Percentiles rank a stretch among this genome's conserved stretches.
Conservation (phyloP, 805 yeast species). For the Dipodascopsis uninucleata region DNA sequence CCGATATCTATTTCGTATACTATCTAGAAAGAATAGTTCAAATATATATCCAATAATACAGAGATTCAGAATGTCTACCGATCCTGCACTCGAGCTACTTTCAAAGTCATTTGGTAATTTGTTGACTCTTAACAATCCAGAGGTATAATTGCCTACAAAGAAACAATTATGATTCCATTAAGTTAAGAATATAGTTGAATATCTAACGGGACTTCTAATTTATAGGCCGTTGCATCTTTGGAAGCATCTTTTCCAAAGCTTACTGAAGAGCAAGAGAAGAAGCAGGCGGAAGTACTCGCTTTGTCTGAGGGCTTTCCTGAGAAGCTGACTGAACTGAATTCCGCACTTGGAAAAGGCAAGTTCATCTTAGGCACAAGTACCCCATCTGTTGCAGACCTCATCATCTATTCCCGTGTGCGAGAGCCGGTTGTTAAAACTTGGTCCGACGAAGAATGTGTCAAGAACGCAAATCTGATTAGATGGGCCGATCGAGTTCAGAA, state of each 20-base stretch:
- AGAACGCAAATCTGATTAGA: slow-evolving; percentile 79
- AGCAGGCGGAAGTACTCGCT: slow-evolving; percentile 74
- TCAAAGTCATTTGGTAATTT: slow-evolving; percentile 24
- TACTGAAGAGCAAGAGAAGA: slow-evolving; percentile 56
- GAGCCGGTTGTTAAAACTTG: slow-evolving; percentile 58
- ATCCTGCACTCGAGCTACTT: slow-evolving; percentile 28
- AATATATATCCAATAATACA: too few species aligned
- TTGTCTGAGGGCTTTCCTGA: slow-evolving; percentile 61
- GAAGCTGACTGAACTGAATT: slow-evolving; percentile 56
- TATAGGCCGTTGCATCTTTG: slow-evolving; percentile 23
- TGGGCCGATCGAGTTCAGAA: slow-evolving; percentile 90
- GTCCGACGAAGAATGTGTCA: slow-evolving; percentile 55
- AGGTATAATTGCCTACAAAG: slow-evolving; percentile 4
- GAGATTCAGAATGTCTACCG: slow-evolving; percentile 22
- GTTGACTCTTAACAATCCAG: slow-evolving; percentile 21
- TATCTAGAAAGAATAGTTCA: too few species aligned
- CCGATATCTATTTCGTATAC: too few species aligned
- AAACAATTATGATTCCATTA: too few species aligned
- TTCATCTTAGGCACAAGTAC: slow-evolving; percentile 60
- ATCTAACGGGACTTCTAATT: not conserved
- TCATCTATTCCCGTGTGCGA: slow-evolving; percentile 58
- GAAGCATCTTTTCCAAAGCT: slow-evolving; percentile 30
- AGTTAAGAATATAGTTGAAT: not conserved
- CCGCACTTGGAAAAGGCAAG: slow-evolving; percentile 55
- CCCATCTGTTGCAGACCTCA: slow-evolving; percentile 68